A percentile compares a stretch with the other conserved stretches of the same genome.
phyloP scores from a whole-genome alignment of 495 filamentous ascomycete genomes.

The Chaetomium fimeti region DNA sequence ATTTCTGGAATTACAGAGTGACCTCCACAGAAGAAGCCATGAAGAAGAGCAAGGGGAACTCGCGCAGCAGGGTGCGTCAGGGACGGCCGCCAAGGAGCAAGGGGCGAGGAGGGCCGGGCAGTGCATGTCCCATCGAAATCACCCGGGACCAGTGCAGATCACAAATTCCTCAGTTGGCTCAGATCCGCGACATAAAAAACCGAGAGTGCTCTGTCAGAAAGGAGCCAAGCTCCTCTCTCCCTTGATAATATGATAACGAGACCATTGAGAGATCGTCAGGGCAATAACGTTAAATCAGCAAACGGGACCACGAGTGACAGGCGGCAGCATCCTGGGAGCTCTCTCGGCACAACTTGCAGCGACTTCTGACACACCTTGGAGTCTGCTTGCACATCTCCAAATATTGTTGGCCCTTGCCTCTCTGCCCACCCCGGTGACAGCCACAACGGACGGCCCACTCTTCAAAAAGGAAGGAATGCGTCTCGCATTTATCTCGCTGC shows the following conservation, averaged over 20 bases:
- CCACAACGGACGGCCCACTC: constrained; percentile 4
- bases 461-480: neutral
- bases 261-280: neutral
- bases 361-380: neutral
- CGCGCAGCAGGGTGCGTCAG: neutral
- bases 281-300: neutral
- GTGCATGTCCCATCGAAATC: constrained; percentile 6
- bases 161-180: constrained; percentile 1
- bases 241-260: neutral
- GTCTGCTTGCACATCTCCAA: neutral
- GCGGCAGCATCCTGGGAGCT: neutral
- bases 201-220: neutral
- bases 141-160: constrained; percentile 1
- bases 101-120: neutral
- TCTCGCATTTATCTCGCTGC: constrained; percentile 15
- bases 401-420: neutral
- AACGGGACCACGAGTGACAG: neutral
- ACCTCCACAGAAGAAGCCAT: constrained; percentile 10
- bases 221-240: neutral
- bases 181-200: neutral
- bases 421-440: neutral
- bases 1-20: constrained; percentile 2
- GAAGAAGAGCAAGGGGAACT: neutral
- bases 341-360: neutral
- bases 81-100: neutral